These are phyloP conservation scores for Solanum appendiculatum DNA, from an alignment of 257 asterid genomes.

Conservation along the genomic window DNA sequence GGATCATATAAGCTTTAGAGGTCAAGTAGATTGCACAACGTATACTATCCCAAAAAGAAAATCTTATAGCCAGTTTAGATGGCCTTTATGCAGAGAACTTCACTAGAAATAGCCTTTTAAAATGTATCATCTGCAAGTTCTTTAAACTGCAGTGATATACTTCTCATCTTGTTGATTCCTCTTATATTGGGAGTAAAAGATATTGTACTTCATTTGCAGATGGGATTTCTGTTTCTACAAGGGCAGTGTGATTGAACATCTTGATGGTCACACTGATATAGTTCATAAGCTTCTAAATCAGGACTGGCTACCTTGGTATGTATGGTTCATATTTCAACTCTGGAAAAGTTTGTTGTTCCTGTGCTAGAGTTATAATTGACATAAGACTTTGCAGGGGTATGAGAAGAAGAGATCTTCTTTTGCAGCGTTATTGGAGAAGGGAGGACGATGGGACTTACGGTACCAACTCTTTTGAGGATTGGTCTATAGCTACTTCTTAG, in stretches of 20 bases:
- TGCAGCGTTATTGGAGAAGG: constrained; percentile 96
- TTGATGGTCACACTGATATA: constrained; percentile 96
- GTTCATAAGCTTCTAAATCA: constrained; percentile 72
- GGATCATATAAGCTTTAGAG: not conserved
- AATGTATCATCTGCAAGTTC: not conserved
- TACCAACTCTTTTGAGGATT: constrained; percentile 16
- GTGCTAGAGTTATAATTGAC: not conserved
- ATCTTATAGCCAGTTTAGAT: not conserved
- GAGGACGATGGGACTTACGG: constrained; percentile 99
- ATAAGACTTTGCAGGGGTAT: constrained; percentile 61
- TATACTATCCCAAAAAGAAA: not conserved
- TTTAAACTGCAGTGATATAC: not conserved
- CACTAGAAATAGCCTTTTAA: not conserved
- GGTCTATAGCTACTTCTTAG: not conserved
- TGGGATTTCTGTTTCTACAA: constrained; percentile 91
- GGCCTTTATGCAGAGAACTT: not conserved
- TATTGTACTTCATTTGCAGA: constrained; percentile 35
- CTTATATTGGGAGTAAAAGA: not conserved
- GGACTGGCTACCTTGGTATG: constrained; percentile 93
- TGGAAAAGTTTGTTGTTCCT: not conserved
- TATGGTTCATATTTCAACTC: constrained; percentile 24
- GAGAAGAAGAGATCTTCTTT: constrained; percentile 78
- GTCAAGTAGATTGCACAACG: not conserved
- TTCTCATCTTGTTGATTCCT: not conserved
- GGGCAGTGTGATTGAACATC: constrained; percentile 90